Percentiles rank a stretch among this genome's conserved stretches.
Conservation (phyloP, 805 yeast species). For the Lipomyces anomalus region DNA sequence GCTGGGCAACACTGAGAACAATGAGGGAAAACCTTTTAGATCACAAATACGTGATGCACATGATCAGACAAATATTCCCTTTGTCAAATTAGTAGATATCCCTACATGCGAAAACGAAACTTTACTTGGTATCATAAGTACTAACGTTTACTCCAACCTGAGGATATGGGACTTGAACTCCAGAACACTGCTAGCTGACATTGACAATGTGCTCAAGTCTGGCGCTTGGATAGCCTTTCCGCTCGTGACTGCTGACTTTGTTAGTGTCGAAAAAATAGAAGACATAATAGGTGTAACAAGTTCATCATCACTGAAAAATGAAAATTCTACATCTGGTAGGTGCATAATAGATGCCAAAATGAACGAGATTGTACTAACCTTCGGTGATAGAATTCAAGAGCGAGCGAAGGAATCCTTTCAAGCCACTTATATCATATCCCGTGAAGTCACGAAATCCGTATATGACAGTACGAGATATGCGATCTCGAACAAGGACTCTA, state of each 20-base stretch:
- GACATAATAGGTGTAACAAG: no score
- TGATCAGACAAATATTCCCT: conserved; percentile 19
- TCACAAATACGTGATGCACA: conserved; percentile 13
- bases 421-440: conserved; percentile 3
- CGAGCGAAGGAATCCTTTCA: no score
- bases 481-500: not conserved
- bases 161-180: conserved; percentile 34
- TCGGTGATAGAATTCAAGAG: no score
- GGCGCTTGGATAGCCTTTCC: no score
- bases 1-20: conserved; percentile 7
- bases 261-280: no score
- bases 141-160: conserved; percentile 28
- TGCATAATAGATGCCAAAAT: no score
- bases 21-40: not conserved
- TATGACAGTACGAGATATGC: conserved; percentile 4
- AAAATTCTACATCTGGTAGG: no score
- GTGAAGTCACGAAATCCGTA: conserved; percentile 14
- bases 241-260: no score
- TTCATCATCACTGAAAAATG: no score
- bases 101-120: conserved; percentile 1
- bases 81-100: conserved; percentile 12
- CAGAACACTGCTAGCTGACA: no score
- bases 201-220: no score
- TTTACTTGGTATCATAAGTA: conserved; percentile 12
- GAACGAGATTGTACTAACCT: no score